Conservation (phyloP, 2,329 filamentous ascomycete species). For the Fusarium decemcellulare region DNA sequence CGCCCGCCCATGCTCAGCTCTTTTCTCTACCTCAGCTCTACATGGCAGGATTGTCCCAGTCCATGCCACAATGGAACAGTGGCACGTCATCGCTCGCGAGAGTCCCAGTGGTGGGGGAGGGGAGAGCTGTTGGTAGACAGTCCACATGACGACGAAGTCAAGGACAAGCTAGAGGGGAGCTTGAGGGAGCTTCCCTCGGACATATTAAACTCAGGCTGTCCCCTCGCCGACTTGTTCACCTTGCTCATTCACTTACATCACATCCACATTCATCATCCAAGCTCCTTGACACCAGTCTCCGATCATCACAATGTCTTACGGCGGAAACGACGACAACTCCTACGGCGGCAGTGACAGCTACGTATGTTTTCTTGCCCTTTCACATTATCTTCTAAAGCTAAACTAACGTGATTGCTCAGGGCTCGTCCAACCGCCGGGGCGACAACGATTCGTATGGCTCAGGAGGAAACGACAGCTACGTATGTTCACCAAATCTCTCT, state of each 20-base stretch:
- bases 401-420: background rate
- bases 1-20: conserved; percentile 10
- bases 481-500: background rate
- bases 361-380: conserved; percentile 33
- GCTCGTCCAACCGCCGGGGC: background rate
- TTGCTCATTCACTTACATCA: conserved; percentile 13
- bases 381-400: background rate
- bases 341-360: conserved; percentile 49
- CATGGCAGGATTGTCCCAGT: conserved; percentile 22
- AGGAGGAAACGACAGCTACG: conserved; percentile 8
- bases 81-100: conserved; percentile 42
- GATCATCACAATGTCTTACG: conserved; percentile 61
- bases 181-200: conserved; percentile 25
- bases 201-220: conserved; percentile 38
- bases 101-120: conserved; percentile 17
- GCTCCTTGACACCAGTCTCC: conserved; percentile 3
- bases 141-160: conserved; percentile 30
- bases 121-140: conserved; percentile 16
- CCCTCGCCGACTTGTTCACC: conserved; percentile 5
- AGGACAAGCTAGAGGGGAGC: conserved; percentile 20
- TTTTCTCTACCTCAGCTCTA: conserved; percentile 24
- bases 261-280: conserved; percentile 10
- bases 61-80: conserved; percentile 35
- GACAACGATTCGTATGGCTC: conserved; percentile 27
- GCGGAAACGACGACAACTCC: conserved; percentile 56